Base-by-base conservation (phyloP, 1,284 basidiomycete species). In the Neolentinus lepideus region DNA sequence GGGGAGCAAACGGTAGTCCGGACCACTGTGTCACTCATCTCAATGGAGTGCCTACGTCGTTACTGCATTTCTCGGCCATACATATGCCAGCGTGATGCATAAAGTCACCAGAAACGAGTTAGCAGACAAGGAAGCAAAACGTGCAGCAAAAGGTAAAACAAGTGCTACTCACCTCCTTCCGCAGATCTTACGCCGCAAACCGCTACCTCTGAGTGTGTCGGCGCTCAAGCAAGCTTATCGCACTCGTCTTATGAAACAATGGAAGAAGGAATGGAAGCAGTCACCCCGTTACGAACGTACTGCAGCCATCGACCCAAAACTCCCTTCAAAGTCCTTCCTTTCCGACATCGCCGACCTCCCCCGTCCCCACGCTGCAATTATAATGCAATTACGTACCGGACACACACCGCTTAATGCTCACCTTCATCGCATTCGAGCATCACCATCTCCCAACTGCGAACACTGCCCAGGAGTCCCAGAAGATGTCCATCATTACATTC, bases 61-160 rank as follows among this genome's bases (percentile, higher is more conserved):
- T n/a, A n/a, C n/a, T n/a, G n/a, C n/a, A n/a, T n/a, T n/a, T n/a
- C n/a, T n/a, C n/a, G n/a, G n/a, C n/a, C n/a, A n/a, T n/a, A n/a
- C n/a, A n/a, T n/a, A n/a, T n/a, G n/a, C n/a, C n/a, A n/a, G n/a
- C n/a, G n/a, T n/a, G n/a, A n/a, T n/a, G n/a, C n/a, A n/a, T n/a
- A n/a, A n/a, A n/a, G n/a, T n/a, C n/a, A n/a, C n/a, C n/a, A n/a
- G 64, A 9, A 64, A 66, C 36, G 60, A 65, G 29, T 27, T 25
- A 11, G 63, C 60, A 26, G 60, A 63, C 38, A 22, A 27, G 16
- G 55, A 57, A 29, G 58, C 57, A 12, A 65, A 62, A 53, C 36
- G 43, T 14, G 63, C 60, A 6, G 63, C 62, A 11, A 27, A 36
- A 6, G 58, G 58, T 2, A 27, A 59, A 2, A 21, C 33, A 9